Evolutionary conservation across 805 yeast genomes (phyloP), one percentile per base, ranked within the genome.

Genomic region (Teunomyces pallodes): DNA sequence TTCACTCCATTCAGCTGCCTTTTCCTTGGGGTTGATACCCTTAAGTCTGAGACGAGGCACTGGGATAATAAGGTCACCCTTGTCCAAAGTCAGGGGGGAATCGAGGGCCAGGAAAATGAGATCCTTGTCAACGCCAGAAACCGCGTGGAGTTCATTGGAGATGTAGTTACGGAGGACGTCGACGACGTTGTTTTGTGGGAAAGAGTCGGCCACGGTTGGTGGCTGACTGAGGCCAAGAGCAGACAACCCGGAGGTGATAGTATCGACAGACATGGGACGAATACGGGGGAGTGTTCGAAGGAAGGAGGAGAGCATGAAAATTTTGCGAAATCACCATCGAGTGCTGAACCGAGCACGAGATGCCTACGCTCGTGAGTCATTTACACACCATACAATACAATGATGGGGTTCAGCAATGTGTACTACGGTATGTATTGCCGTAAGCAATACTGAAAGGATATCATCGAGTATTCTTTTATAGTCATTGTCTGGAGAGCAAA

Each of bases 11-110:
- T 90, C 87, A 27, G 53, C 54, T 13, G 77, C 76, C 64, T 84
- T 87, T 51, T 92, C 89, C 61, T 90, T 86, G 31, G 82, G 79
- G 54, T 92, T 92, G 54, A 87, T 83, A 57, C 90, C 87, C 66
- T 92, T 79, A 60, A 96, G 81, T 60, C 76, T 63, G 60, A 86
- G 74, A 66, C 97, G 83, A 58, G 98, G 99, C 38, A 94, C 77
- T 38, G 99, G 97, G 47, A 92, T 82, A 52, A 92, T 79, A 60
- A 94, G 77, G 67, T 94, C 99, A 63, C 98, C 99, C 61, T 92
- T 86, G 51, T 90, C 97, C 56, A 87, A 71, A 36, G 90, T 84
- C 54, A 80, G 76, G 17, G 97, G 90, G 77, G 92, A 81, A 69
- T 94, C 98, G 60, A 94, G 77, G 32, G 96, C 90, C 48, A 90